Evolutionary conservation across 2,329 filamentous ascomycete species (phyloP).

Genomic region (Paracorniculantispora psalliotae): DNA sequence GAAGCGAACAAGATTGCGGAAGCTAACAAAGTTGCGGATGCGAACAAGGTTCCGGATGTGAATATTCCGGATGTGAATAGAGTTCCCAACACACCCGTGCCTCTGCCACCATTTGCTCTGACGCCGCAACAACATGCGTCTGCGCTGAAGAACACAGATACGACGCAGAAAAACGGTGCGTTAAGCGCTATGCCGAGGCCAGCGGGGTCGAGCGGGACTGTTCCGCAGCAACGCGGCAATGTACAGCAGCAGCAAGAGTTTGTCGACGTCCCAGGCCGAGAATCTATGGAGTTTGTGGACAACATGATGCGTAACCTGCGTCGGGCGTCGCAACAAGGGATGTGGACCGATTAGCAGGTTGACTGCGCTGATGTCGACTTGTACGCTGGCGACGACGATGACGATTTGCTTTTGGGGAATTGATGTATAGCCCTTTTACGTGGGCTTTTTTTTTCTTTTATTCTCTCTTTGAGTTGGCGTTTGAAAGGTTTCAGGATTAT

Average conservation of each 20-base stretch:
- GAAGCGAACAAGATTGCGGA: no score
- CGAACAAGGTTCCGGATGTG: no score
- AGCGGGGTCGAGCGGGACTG: no score
- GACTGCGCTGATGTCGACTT: background rate
- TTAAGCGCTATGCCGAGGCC: background rate
- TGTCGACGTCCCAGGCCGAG: constrained; percentile 37
- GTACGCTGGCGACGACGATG: background rate
- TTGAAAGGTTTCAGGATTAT: background rate
- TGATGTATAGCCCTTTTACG: background rate
- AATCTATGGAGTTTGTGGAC: constrained; percentile 46
- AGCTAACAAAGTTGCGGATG: no score
- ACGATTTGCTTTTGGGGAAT: background rate
- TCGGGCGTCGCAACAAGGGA: constrained; percentile 22
- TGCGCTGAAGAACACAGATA: background rate
- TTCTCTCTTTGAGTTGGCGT: background rate
- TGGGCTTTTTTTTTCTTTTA: background rate
- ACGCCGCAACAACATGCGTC: constrained; percentile 1
- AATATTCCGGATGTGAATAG: no score
- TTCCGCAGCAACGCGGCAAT: constrained; percentile 1
- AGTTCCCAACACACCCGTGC: constrained; percentile 28
- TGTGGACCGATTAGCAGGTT: background rate
- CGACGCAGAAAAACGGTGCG: background rate
- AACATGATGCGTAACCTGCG: constrained; percentile 49
- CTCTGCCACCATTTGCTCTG: constrained; percentile 22
- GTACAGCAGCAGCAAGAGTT: constrained; percentile 27